Evolutionary conservation across 2,329 filamentous ascomycete genomes (phyloP), one percentile per base, ranked within the genome.

Genomic region (Sclerotinia sclerotiorum): DNA sequence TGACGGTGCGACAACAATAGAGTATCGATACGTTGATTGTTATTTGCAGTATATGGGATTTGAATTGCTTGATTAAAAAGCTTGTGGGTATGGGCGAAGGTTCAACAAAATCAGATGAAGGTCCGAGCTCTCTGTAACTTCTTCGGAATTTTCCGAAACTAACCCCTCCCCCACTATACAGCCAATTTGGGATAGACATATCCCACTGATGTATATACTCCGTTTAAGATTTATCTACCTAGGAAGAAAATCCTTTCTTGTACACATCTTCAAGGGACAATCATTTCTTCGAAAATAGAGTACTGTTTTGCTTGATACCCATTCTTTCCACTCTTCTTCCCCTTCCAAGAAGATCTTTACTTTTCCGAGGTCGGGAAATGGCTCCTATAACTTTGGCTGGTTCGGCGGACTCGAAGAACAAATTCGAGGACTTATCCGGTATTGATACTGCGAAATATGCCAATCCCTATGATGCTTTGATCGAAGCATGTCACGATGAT

Each of bases 401-500:
- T 13, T 72, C 72, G 10, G 72, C 71, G 65, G 76, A 77, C 62
- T 70, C 73, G 21, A 70, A 63, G 24, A 78, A 77, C 63, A 76
- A 72, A n/a, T 77, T 76, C 66, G 76, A 77, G 64, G 76, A 78
- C 64, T 71, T 77, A 21, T 78, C 76, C 3, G 76, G 76, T 19
- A 70, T 77, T n/a, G 72, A 77, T 57, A 75, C 68, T 67, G 64
- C 73, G 54, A 60, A 72, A 11, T 73, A 71, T 67, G 70, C 69
- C 42, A 78, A 78, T 65, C 76, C 76, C 0, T 78, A 78, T 63
- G 76, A 78, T 72, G 77, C 77, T 24, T 70, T 78, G 56, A 77
- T 78, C 32, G 72, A 76, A 67, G 75, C 74, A n/a, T 77, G 74
- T 69, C 48, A 76, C 29, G 67, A 77, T 70, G 72, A 77, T 67